Conservation (phyloP, 2,329 filamentous ascomycete species). For the Neurospora sp. region DNA sequence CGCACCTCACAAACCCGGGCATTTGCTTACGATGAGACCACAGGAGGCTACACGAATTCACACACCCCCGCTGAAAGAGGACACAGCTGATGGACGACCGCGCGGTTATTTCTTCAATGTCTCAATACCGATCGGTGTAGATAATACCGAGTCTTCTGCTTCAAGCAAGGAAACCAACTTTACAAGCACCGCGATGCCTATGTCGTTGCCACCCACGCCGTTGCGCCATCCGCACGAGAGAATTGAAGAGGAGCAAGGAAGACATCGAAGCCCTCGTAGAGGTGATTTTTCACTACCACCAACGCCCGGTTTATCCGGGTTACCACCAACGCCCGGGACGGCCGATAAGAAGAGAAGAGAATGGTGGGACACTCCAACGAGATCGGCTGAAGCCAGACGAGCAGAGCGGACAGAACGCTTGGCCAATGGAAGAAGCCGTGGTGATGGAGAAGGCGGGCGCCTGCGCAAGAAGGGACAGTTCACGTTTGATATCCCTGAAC, state of each 20-base stretch:
- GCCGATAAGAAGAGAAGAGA: conserved; percentile 2
- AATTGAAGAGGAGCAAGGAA: background rate
- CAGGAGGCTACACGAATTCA: conserved; percentile 40
- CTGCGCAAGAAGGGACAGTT: conserved; percentile 21
- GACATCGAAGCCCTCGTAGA: background rate
- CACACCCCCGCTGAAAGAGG: conserved; percentile 35
- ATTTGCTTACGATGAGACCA: background rate
- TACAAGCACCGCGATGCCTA: background rate
- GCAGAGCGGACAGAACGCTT: conserved; percentile 13
- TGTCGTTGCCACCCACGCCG: background rate
- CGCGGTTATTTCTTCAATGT: conserved; percentile 35
- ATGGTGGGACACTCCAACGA: conserved; percentile 11
- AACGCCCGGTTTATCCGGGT: background rate
- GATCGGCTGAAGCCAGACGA: background rate
- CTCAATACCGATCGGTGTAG: conserved; percentile 17
- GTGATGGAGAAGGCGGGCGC: conserved; percentile 4
- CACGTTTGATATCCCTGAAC: conserved; percentile 40
- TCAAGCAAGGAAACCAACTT: background rate
- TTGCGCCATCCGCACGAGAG: background rate
- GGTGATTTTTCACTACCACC: background rate
- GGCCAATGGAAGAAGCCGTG: background rate
- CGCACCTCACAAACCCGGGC: background rate
- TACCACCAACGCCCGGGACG: background rate
- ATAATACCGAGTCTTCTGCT: background rate
- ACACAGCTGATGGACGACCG: conserved; percentile 25